Conservation (phyloP, 345 rosid species). For the Trapa bicornis region DNA sequence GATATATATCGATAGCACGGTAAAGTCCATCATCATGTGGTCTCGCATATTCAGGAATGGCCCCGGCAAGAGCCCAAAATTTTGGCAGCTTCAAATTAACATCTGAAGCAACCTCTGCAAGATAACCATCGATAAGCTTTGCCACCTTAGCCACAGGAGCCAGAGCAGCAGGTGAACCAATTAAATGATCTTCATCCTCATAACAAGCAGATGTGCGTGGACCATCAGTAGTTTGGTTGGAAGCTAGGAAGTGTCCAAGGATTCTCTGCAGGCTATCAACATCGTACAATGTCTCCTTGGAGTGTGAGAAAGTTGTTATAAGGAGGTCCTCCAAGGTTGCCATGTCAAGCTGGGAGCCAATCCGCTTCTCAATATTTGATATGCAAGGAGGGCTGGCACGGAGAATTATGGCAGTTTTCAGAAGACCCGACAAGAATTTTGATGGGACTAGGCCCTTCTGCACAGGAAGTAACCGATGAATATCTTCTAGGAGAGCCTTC, state of each 20-base stretch:
- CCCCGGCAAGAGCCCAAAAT: constrained; percentile 82
- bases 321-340: constrained; percentile 88
- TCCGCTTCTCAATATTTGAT: constrained; percentile 64
- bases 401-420: constrained; percentile 70
- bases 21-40: constrained; percentile 91
- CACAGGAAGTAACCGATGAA: constrained; percentile 54
- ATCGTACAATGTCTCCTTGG: constrained; percentile 84
- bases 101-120: constrained; percentile 97
- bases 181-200: constrained; percentile 31
- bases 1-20: constrained; percentile 85
- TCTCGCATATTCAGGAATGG: constrained; percentile 88
- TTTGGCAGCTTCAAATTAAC: constrained; percentile 83
- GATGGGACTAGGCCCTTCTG: constrained; percentile 72
- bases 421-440: constrained; percentile 79
- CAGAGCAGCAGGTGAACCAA: constrained; percentile 58
- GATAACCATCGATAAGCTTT: constrained; percentile 89
- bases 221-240: constrained; percentile 71
- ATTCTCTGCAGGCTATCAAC: constrained; percentile 85
- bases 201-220: no score
- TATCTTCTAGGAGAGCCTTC: constrained; percentile 63
- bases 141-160: constrained; percentile 80
- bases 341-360: constrained; percentile 94
- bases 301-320: constrained; percentile 79
- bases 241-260: constrained; percentile 71
- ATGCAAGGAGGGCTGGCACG: constrained; percentile 50